Evolutionary conservation across 768 basidiomycete species (phyloP).

Genomic region (Phaffia tasmanica): DNA sequence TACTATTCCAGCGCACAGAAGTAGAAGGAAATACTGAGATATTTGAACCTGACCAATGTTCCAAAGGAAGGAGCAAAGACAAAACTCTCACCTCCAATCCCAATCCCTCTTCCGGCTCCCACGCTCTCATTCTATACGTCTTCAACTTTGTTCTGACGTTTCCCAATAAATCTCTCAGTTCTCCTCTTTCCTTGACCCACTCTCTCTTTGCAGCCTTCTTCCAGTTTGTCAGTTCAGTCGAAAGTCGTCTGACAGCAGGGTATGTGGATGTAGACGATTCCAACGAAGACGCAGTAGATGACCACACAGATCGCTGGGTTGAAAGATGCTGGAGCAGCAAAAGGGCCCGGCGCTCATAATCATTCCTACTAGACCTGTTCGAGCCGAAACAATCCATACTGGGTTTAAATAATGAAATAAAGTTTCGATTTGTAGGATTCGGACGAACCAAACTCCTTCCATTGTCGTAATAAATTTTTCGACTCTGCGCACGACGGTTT

Average conservation of each 20-base stretch:
- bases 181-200: constrained; percentile 85
- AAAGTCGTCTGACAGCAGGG: constrained; percentile 64
- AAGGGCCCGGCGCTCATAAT: constrained; percentile 78
- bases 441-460: constrained; percentile 44
- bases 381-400: too few species aligned
- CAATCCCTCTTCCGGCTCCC: constrained; percentile 64
- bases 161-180: constrained; percentile 72
- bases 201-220: constrained; percentile 73
- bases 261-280: constrained; percentile 49
- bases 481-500: constrained; percentile 83
- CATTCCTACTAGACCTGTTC: constrained; percentile 67
- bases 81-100: constrained; percentile 45
- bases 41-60: neutral
- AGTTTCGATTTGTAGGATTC: neutral
- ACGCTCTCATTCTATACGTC: constrained; percentile 78
- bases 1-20: too few species aligned
- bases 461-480: constrained; percentile 94
- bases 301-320: constrained; percentile 61
- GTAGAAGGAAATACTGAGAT: neutral
- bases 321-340: constrained; percentile 49
- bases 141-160: constrained; percentile 88
- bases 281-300: constrained; percentile 42
- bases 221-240: constrained; percentile 60
- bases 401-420: neutral
- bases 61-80: neutral